phyloP scores from a whole-genome alignment of 176 grass and related monocot genomes.

The Stipa capillata region DNA sequence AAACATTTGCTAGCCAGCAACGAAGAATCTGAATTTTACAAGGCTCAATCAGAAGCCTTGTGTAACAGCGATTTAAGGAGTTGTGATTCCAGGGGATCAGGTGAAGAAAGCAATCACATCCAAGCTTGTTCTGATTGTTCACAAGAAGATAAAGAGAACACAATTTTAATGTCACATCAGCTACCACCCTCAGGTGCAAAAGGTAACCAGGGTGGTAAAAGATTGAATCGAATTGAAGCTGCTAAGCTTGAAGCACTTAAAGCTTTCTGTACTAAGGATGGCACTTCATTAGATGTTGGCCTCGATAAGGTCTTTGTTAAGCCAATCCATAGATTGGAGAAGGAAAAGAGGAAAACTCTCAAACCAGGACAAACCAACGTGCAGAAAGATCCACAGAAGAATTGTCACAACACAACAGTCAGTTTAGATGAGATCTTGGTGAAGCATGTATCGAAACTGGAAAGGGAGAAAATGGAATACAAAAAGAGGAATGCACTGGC shows the following conservation, averaged over 20 bases:
- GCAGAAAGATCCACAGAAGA: slow-evolving; percentile 23
- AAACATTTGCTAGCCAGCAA: slow-evolving; percentile 5
- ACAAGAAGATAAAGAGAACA: slow-evolving; percentile 54
- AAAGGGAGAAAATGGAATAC: slow-evolving; percentile 62
- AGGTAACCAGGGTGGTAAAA: slow-evolving; percentile 22
- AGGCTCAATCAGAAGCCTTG: slow-evolving; percentile 13
- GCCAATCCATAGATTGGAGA: slow-evolving; percentile 43
- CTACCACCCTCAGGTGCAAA: slow-evolving; percentile 30
- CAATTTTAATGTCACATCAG: not conserved
- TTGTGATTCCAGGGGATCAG: not conserved
- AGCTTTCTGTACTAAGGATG: slow-evolving; percentile 35
- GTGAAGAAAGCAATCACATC: slow-evolving; percentile 15
- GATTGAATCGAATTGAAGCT: slow-evolving; percentile 48
- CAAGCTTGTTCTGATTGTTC: not conserved
- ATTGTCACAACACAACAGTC: not conserved
- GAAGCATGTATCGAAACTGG: slow-evolving; percentile 61
- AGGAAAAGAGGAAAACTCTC: slow-evolving; percentile 34
- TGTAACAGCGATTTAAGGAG: not conserved
- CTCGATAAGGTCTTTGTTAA: slow-evolving; percentile 56
- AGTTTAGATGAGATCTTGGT: slow-evolving; percentile 48
- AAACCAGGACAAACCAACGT: slow-evolving; percentile 18
- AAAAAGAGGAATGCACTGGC: slow-evolving; percentile 17
- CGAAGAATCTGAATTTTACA: slow-evolving; percentile 11
- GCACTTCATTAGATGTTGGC: slow-evolving; percentile 14
- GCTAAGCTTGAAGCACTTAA: slow-evolving; percentile 48